phyloP scores from a whole-genome alignment of 371 early-diverging fungal species.

The Mucor circinelloides region DNA sequence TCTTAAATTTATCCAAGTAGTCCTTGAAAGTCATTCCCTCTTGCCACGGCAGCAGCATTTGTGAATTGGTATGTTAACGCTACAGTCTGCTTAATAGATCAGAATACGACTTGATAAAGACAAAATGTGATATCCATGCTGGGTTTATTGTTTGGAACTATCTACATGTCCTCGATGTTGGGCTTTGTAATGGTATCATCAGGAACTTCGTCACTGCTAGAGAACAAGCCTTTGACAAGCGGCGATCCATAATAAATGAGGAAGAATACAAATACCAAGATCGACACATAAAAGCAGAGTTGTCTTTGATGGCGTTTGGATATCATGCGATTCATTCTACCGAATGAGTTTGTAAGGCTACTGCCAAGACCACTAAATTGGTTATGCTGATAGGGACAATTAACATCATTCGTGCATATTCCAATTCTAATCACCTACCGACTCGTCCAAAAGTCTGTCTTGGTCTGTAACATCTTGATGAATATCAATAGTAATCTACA shows the following conservation, averaged over 20 bases:
- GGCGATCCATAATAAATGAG: conserved; percentile 38
- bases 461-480: conserved; percentile 49
- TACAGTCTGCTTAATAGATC: neutral
- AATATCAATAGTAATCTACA: conserved; percentile 50
- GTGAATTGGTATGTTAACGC: too few relatives aligned
- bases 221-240: neutral
- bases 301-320: conserved; percentile 51
- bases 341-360: conserved; percentile 34
- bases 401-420: neutral
- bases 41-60: too few relatives aligned
- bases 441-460: conserved; percentile 42
- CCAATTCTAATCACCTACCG: conserved; percentile 27
- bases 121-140: neutral
- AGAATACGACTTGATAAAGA: neutral
- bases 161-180: neutral
- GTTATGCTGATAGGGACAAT: conserved; percentile 25
- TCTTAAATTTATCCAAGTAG: too few relatives aligned
- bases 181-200: neutral
- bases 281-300: conserved; percentile 38
- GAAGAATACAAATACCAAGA: conserved; percentile 32
- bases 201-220: neutral
- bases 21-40: too few relatives aligned
- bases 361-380: conserved; percentile 41
- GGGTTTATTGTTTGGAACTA: neutral
- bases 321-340: conserved; percentile 46